These are phyloP conservation scores for Blumeria graminis DNA, from an alignment of 2,329 filamentous ascomycete genomes.

Conservation along the genomic window DNA sequence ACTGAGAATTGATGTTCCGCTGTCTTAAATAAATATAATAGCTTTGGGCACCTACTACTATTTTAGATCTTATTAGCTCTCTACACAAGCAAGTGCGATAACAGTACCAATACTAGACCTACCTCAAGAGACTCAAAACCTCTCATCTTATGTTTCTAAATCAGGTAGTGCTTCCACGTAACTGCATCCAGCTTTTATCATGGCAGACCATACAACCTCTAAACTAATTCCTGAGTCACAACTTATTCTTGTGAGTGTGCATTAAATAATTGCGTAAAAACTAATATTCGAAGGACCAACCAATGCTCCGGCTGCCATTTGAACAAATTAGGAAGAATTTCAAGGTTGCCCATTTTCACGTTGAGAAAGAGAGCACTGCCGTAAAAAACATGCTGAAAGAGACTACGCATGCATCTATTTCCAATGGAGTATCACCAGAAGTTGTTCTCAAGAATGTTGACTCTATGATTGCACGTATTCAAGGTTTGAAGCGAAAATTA, in stretches of 20 bases:
- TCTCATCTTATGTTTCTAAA: too few relatives aligned
- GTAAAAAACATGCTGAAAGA: constrained; percentile 37
- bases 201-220: constrained; percentile 36
- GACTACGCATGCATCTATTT: constrained; percentile 21
- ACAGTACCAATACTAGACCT: too few relatives aligned
- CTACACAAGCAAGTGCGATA: too few relatives aligned
- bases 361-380: constrained; percentile 44
- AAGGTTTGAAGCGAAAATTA: constrained; percentile 73
- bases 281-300: constrained; percentile 46
- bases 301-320: constrained; percentile 74
- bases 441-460: constrained; percentile 65
- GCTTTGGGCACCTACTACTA: too few relatives aligned
- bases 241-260: constrained; percentile 36
- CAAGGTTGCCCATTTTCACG: constrained; percentile 54
- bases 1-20: too few relatives aligned
- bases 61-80: too few relatives aligned
- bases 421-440: constrained; percentile 36
- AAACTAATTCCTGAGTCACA: constrained; percentile 54
- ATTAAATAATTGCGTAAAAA: constrained; percentile 2
- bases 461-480: constrained; percentile 62
- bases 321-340: constrained; percentile 90
- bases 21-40: too few relatives aligned
- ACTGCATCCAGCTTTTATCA: constrained; percentile 11
- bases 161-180: too few relatives aligned
- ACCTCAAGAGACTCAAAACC: too few relatives aligned